phyloP scores from a whole-genome alignment of 257 asterid genomes.

The Solanum bukasovii region DNA sequence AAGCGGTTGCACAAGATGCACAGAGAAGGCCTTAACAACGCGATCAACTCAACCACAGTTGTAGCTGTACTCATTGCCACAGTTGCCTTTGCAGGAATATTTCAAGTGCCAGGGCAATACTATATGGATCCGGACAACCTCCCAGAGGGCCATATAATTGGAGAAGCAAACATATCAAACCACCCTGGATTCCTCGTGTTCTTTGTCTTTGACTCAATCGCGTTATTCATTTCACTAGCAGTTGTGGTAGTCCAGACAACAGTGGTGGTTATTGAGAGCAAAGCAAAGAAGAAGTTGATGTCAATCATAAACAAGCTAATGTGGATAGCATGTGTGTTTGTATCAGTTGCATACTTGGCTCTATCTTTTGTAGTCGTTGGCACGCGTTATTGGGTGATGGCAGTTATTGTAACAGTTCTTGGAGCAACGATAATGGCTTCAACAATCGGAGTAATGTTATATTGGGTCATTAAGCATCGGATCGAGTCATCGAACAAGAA shows the following conservation, averaged over 20 bases:
- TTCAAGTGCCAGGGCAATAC: conserved; percentile 40
- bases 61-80: conserved; percentile 51
- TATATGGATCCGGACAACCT: conserved; percentile 14
- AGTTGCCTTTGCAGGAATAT: conserved; percentile 38
- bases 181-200: conserved; percentile 22
- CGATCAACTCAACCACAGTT: conserved; percentile 41
- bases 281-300: conserved; percentile 50
- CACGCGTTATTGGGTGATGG: conserved; percentile 21
- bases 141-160: conserved; percentile 25
- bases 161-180: conserved; percentile 39
- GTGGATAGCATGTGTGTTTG: conserved; percentile 43
- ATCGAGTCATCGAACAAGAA: conserved; percentile 22
- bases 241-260: conserved; percentile 49
- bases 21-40: conserved; percentile 40
- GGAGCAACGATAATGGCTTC: conserved; percentile 37
- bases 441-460: conserved; percentile 37
- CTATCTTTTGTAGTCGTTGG: conserved; percentile 36
- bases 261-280: conserved; percentile 38
- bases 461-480: conserved; percentile 41
- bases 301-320: conserved; percentile 40
- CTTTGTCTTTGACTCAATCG: conserved; percentile 38
- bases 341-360: conserved; percentile 38
- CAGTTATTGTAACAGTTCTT: conserved; percentile 30
- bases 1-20: conserved; percentile 41
- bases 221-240: conserved; percentile 38